These are phyloP conservation scores for Yamadazyma sp. DNA, from an alignment of 1,139 yeast species.

Conservation along the genomic window DNA sequence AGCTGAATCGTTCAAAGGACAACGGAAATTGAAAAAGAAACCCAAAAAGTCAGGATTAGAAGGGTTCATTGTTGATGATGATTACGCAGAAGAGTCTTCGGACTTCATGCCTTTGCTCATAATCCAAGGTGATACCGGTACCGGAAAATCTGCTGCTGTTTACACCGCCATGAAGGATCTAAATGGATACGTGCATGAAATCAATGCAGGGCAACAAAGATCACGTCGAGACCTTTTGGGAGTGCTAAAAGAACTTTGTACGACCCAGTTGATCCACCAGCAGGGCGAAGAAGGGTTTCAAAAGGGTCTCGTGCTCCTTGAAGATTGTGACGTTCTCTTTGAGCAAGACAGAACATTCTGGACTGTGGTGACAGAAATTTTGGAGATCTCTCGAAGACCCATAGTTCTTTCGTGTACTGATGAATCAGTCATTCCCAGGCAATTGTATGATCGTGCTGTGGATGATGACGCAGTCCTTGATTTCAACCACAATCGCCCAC, in stretches of 20 bases:
- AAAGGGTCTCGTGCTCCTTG: constrained; percentile 72
- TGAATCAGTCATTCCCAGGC: constrained; percentile 51
- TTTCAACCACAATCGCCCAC: constrained; percentile 21
- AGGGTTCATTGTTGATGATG: constrained; percentile 35
- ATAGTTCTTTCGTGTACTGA: constrained; percentile 74
- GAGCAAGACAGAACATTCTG: constrained; percentile 83
- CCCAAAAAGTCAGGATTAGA: constrained; percentile 19
- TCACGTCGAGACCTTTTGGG: constrained; percentile 69
- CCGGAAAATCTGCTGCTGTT: constrained; percentile 77
- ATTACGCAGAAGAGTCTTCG: constrained; percentile 24
- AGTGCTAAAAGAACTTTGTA: constrained; percentile 73
- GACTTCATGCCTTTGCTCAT: constrained; percentile 64
- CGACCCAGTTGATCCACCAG: constrained; percentile 76
- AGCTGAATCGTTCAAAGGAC: constrained; percentile 29
- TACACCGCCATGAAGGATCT: constrained; percentile 66
- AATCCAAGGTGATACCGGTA: constrained; percentile 69
- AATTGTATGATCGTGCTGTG: constrained; percentile 45
- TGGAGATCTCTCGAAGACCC: constrained; percentile 73
- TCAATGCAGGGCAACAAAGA: constrained; percentile 72
- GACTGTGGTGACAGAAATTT: constrained; percentile 64
- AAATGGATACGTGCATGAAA: constrained; percentile 76
- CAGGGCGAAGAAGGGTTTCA: constrained; percentile 40
- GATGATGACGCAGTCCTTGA: constrained; percentile 40
- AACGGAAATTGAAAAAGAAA: constrained; percentile 25
- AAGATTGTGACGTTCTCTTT: constrained; percentile 82